These are phyloP conservation scores for Naegleria fowleri DNA, from an alignment of 208 protist species.

Conservation along the genomic window DNA sequence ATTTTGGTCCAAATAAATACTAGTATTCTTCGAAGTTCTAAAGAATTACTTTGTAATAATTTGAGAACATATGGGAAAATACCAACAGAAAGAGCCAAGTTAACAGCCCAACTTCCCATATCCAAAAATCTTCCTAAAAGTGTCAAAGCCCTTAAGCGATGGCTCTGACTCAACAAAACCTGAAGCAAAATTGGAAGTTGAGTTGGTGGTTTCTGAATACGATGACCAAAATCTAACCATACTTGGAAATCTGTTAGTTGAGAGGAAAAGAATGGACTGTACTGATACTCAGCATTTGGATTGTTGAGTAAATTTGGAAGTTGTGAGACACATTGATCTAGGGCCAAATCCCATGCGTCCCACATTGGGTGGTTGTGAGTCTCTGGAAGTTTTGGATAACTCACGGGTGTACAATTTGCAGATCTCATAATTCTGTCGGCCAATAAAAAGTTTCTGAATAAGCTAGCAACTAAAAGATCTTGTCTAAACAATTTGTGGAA, in stretches of 20 bases:
- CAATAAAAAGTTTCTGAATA: slow-evolving; percentile 97
- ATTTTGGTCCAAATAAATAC: slow-evolving; percentile 76
- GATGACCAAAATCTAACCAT: slow-evolving; percentile 86
- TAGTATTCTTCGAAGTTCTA: slow-evolving; percentile 55
- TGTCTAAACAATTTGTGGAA: slow-evolving; percentile 75
- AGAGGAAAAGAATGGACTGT: slow-evolving; percentile 88
- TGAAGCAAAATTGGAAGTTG: slow-evolving; percentile 96
- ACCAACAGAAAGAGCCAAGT: slow-evolving; percentile 85
- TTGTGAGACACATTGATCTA: slow-evolving; percentile 81
- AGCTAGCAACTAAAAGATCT: slow-evolving; percentile 80
- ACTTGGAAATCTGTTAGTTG: slow-evolving; percentile 98
- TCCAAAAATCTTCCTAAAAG: slow-evolving; percentile 93
- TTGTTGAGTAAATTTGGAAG: slow-evolving; percentile 66
- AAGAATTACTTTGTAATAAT: slow-evolving; percentile 66
- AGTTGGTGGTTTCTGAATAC: slow-evolving; percentile 72
- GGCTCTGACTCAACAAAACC: slow-evolving; percentile 75
- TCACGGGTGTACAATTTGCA: slow-evolving; percentile 86
- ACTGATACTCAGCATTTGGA: slow-evolving; percentile 59
- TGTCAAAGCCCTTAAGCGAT: slow-evolving; percentile 86
- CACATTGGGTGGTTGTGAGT: slow-evolving; percentile 89
- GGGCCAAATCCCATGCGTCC: slow-evolving; percentile 87
- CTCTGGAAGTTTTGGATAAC: slow-evolving; percentile 78
- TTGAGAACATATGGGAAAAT: slow-evolving; percentile 95
- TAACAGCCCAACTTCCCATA: slow-evolving; percentile 87
- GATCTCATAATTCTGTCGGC: slow-evolving; percentile 89